Percentiles rank a stretch among this genome's conserved stretches.
phyloP scores from a whole-genome alignment of 768 basidiomycete species.

The Boletellus ananas region DNA sequence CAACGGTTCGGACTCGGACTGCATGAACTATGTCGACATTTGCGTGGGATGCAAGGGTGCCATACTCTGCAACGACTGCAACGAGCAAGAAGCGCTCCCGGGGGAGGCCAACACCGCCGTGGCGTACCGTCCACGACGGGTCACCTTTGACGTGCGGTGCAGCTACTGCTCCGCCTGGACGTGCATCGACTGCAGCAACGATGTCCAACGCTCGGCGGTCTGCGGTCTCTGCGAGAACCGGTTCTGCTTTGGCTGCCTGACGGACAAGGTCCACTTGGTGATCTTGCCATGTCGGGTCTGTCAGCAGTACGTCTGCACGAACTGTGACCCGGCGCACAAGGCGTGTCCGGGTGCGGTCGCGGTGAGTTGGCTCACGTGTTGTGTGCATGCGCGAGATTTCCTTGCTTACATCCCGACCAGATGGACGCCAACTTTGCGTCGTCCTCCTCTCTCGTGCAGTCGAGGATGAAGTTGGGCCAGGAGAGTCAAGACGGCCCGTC shows the following conservation, averaged over 20 bases:
- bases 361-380: background rate
- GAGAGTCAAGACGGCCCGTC: too few relatives aligned
- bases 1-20: background rate
- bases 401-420: too few relatives aligned
- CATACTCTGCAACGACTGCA: slow-evolving; percentile 4
- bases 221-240: slow-evolving; percentile 2
- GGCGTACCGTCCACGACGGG: background rate
- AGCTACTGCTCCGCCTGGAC: background rate
- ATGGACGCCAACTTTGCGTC: too few relatives aligned
- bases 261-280: background rate
- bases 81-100: slow-evolving; percentile 12
- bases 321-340: background rate
- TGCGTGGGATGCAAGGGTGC: slow-evolving; percentile 10
- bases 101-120: background rate
- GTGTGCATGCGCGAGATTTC: too few relatives aligned
- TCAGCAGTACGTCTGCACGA: background rate
- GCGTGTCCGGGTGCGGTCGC: background rate
- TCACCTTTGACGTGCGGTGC: slow-evolving; percentile 3
- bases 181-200: slow-evolving; percentile 5
- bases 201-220: background rate
- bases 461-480: too few relatives aligned
- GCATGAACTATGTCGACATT: background rate
- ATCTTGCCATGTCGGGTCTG: slow-evolving; percentile 4
- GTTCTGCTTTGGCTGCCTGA: slow-evolving; percentile 5
- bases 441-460: too few relatives aligned